Evolutionary conservation across 768 basidiomycete species (phyloP), one percentile per base, ranked within the genome.

Genomic region (Grammothele lineata): DNA sequence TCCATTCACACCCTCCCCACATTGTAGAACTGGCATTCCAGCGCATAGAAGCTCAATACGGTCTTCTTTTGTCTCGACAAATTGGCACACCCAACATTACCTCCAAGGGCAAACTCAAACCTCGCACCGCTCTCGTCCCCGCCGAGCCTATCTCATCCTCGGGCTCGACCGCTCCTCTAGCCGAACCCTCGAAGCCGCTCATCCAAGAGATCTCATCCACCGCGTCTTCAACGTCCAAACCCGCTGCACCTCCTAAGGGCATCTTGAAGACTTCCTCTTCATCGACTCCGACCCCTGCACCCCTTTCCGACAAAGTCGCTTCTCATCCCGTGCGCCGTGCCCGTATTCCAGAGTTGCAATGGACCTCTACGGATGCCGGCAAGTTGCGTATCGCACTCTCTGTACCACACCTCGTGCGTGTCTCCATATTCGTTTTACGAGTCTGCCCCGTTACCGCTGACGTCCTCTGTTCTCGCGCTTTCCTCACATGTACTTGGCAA

Each of bases 61-160:
- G 70, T 4, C 58, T 87, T n/a, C 53, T 69, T 0, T 74, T 90
- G 36, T 87, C 87, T 1, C 77, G 86, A 19, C 72, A 78, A 39
- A 79, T 91, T 50, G 75, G 75, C 19, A 84, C 77, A 0, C 88
- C 88, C 5, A 92, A 91, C 63, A 87, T 92, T 43, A 66, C 75
- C 3, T 80, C 81, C 43, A 92, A 91, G 62, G 88, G 88, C n/a
- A 76, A 72, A 56, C 75, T 83, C 2, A 57, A 60, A 22, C 73
- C 80, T 12, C 79, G 87, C 26, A 75, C 73, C 11, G 80, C 80
- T 1, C 60, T 69, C 34, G 69, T 90, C 21, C 83, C 84, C 4
- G n/a, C n/a, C n/a, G n/a, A n/a, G n/a, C n/a, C n/a, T n/a, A n/a
- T n/a, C n/a, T n/a, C n/a, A n/a, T n/a, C n/a, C n/a, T n/a, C n/a